phyloP scores from a whole-genome alignment of 2,329 filamentous ascomycete species.

The Sclerotinia sclerotiorum region DNA sequence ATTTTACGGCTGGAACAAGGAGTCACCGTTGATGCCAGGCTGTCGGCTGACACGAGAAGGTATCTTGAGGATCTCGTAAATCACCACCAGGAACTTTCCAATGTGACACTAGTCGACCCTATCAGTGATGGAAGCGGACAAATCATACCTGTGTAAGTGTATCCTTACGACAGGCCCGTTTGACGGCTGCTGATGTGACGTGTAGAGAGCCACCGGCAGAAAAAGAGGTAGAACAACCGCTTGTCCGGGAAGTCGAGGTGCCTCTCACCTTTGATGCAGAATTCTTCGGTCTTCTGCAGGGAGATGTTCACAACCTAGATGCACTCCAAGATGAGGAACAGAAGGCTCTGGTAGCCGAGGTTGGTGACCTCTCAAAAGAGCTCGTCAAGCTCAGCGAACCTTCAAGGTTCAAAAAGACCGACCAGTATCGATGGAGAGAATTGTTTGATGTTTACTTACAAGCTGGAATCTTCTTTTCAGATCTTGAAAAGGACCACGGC shows the following conservation, averaged over 20 bases:
- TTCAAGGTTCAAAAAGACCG: constrained; percentile 56
- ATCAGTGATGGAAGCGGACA: background rate
- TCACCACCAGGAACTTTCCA: constrained; percentile 7
- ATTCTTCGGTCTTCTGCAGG: constrained; percentile 76
- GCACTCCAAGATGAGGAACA: constrained; percentile 63
- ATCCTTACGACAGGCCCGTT: background rate
- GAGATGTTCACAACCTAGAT: constrained; percentile 63
- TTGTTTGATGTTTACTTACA: constrained; percentile 82
- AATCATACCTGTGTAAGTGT: background rate
- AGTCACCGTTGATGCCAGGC: constrained; percentile 64
- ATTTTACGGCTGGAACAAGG: constrained; percentile 67
- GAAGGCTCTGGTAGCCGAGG: constrained; percentile 60
- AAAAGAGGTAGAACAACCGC: constrained; percentile 10
- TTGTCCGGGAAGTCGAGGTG: constrained; percentile 61
- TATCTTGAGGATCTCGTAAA: constrained; percentile 59
- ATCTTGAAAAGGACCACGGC: constrained; percentile 68
- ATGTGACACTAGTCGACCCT: background rate
- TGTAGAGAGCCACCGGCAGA: background rate
- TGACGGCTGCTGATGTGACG: background rate
- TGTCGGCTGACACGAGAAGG: constrained; percentile 56
- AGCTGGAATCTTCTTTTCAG: constrained; percentile 79
- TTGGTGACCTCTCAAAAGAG: constrained; percentile 62
- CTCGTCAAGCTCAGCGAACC: constrained; percentile 64
- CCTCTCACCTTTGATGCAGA: constrained; percentile 74
- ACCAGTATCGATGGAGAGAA: constrained; percentile 74